phyloP scores from a whole-genome alignment of 2,329 filamentous ascomycete genomes.

The Bipolaris zeicola region DNA sequence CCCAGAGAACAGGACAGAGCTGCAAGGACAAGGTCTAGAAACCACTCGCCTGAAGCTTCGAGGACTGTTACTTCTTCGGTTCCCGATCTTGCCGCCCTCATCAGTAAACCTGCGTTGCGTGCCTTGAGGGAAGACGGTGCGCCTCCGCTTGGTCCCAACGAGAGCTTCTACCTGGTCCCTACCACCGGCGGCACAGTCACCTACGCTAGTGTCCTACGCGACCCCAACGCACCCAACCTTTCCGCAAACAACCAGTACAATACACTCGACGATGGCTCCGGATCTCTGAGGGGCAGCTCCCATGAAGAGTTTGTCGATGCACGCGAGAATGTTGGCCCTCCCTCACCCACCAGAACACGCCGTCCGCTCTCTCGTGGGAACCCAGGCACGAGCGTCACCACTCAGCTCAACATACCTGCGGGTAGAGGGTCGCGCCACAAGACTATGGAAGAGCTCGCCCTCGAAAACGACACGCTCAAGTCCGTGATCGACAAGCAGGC shows the following conservation, averaged over 20 bases:
- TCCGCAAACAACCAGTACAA: slow-evolving; percentile 54
- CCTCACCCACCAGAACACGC: slow-evolving; percentile 52
- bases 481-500: slow-evolving; percentile 84
- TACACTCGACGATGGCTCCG: slow-evolving; percentile 49
- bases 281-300: slow-evolving; percentile 37
- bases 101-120: slow-evolving; percentile 82
- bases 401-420: slow-evolving; percentile 38
- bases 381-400: slow-evolving; percentile 24
- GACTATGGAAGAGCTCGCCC: slow-evolving; percentile 82
- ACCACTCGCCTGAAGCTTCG: slow-evolving; percentile 37
- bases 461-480: slow-evolving; percentile 87
- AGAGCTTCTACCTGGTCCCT: slow-evolving; percentile 87
- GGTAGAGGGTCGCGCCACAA: slow-evolving; percentile 56
- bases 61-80: slow-evolving; percentile 55
- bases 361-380: slow-evolving; percentile 42
- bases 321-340: slow-evolving; percentile 64
- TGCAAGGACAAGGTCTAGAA: slow-evolving; percentile 31
- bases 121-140: slow-evolving; percentile 70
- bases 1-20: slow-evolving; percentile 26
- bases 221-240: slow-evolving; percentile 43
- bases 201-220: slow-evolving; percentile 81
- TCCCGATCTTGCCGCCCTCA: slow-evolving; percentile 81
- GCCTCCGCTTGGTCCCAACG: slow-evolving; percentile 54
- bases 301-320: slow-evolving; percentile 89
- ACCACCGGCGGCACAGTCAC: slow-evolving; percentile 89